Evolutionary conservation across 2,329 filamentous ascomycete genomes (phyloP).

Genomic region (Ophiocordyceps robertsii): DNA sequence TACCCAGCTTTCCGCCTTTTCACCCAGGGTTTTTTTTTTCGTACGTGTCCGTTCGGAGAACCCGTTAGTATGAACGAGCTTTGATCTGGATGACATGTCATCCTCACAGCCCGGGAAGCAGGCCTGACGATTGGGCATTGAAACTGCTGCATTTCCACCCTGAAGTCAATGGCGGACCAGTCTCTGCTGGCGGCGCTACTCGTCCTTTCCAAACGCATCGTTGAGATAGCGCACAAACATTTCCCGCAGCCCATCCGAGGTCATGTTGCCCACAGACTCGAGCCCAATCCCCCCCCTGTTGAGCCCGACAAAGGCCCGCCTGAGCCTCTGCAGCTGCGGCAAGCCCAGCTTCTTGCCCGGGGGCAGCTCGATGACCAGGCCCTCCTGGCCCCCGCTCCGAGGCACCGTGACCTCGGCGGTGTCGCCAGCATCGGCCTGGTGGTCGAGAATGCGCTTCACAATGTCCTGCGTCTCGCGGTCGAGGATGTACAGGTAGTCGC

Average conservation of each 20-base stretch:
- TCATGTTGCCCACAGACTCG: conserved; percentile 40
- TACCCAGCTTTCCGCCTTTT: too few relatives aligned
- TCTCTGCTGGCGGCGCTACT: conserved; percentile 5
- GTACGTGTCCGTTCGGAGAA: too few relatives aligned
- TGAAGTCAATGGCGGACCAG: neutral
- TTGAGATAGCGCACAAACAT: conserved; percentile 56
- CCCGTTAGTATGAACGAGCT: too few relatives aligned
- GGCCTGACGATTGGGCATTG: too few relatives aligned
- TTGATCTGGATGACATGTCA: too few relatives aligned
- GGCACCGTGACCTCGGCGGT: conserved; percentile 41
- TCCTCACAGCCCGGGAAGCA: too few relatives aligned
- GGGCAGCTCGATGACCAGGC: conserved; percentile 51
- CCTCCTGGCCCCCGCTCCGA: conserved; percentile 24
- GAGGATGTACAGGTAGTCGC: conserved; percentile 68
- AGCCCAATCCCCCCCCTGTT: conserved; percentile 56
- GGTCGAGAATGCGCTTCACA: conserved; percentile 54
- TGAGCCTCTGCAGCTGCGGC: conserved; percentile 63
- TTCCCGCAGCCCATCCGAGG: conserved; percentile 41
- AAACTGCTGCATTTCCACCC: too few relatives aligned
- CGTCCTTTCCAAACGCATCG: conserved; percentile 47
- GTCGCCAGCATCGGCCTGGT: conserved; percentile 55
- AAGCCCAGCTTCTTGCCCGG: conserved; percentile 47
- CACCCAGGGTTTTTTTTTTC: too few relatives aligned
- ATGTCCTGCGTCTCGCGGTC: conserved; percentile 70
- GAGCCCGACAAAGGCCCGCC: conserved; percentile 64